Percentiles rank a stretch among this genome's conserved stretches.
Evolutionary conservation across 2,329 filamentous ascomycete genomes (phyloP).

Genomic region (Neodidymelliopsis sp.): DNA sequence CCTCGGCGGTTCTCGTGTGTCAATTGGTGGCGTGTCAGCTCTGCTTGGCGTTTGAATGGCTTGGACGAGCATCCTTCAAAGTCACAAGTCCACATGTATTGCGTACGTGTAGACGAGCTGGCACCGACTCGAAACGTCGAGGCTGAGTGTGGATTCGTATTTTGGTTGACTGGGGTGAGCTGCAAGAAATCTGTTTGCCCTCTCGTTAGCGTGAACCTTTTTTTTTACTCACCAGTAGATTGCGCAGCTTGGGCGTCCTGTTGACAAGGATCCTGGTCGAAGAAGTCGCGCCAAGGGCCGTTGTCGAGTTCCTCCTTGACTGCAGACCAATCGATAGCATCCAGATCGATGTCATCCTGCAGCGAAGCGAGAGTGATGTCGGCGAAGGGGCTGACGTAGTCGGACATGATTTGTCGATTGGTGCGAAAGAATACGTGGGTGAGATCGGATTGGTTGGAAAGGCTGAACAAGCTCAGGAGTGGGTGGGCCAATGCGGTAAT

Average conservation of each 20-base stretch:
- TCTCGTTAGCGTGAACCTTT: constrained; percentile 32
- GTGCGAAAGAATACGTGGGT: constrained; percentile 11
- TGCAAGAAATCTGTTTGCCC: constrained; percentile 20
- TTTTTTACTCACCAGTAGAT: constrained; percentile 30
- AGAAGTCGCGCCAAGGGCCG: constrained; percentile 12
- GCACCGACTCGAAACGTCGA: too few species aligned
- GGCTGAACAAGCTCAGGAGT: constrained; percentile 4
- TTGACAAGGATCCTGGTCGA: neutral
- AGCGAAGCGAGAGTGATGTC: neutral
- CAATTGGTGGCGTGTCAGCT: constrained; percentile 11
- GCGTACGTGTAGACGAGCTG: neutral
- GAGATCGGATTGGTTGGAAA: constrained; percentile 9
- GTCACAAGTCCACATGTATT: constrained; percentile 8
- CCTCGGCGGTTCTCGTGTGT: constrained; percentile 1
- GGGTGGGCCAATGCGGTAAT: constrained; percentile 11
- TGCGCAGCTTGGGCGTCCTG: neutral
- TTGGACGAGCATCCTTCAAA: constrained; percentile 20
- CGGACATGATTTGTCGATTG: constrained; percentile 1
- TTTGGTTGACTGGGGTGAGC: too few species aligned
- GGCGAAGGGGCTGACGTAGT: neutral
- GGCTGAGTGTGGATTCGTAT: too few species aligned
- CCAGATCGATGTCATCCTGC: neutral
- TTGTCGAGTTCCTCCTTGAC: constrained; percentile 16
- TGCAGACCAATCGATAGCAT: neutral
- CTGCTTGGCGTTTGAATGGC: too few species aligned